Evolutionary conservation across 2,329 filamentous ascomycete species (phyloP).

Genomic region (Ophiostoma novo-ulmi): DNA sequence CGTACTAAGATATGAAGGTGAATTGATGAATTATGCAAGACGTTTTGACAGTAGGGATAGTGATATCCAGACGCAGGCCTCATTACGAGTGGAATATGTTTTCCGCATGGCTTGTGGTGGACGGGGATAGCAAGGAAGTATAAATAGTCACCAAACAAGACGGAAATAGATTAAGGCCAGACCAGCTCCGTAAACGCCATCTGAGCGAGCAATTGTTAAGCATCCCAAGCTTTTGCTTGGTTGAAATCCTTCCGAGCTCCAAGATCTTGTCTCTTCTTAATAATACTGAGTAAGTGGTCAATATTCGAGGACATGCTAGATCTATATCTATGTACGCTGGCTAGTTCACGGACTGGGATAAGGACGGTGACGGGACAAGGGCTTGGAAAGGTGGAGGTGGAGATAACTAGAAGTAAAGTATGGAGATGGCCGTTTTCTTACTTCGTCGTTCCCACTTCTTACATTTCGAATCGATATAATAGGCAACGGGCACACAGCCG

Average conservation of each 20-base stretch:
- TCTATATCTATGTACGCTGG: no score
- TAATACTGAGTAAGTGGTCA: background rate
- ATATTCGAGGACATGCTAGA: background rate
- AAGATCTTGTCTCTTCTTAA: background rate
- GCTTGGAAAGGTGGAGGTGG: background rate
- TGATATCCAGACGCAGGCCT: background rate
- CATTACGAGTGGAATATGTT: background rate
- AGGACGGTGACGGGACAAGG: background rate
- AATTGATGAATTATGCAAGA: background rate
- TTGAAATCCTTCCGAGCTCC: background rate
- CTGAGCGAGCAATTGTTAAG: background rate
- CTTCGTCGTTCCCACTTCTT: background rate
- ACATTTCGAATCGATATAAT: background rate
- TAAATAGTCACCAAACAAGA: background rate
- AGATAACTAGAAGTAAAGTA: background rate
- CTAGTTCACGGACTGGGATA: background rate
- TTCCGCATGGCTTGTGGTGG: background rate
- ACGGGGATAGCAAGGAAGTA: background rate
- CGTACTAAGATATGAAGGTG: background rate
- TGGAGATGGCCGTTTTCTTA: constrained; percentile 4
- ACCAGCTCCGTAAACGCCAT: background rate
- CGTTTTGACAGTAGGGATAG: background rate
- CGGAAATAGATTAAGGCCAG: background rate
- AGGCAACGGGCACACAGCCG: background rate
- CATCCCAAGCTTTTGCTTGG: background rate